Percentiles rank a stretch among this genome's conserved stretches.
Conservation (phyloP, 441 rosid species). For the Rhodomyrtus psidioides region DNA sequence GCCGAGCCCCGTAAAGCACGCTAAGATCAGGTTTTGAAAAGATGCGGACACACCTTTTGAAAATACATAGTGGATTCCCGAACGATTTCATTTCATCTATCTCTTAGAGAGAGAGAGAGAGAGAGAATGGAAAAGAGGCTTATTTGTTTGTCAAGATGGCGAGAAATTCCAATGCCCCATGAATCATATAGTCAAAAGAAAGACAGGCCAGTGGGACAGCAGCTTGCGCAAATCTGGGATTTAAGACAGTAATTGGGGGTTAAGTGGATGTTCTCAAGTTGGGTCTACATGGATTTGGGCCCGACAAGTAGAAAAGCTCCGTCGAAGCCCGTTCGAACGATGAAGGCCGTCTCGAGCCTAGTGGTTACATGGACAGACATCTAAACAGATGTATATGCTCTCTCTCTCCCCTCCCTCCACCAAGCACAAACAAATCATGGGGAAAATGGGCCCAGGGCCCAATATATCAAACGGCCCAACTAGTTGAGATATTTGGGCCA, state of each 20-base stretch:
- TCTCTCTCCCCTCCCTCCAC: background rate
- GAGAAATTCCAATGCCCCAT: background rate
- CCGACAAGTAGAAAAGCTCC: too few species aligned
- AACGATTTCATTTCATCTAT: too few species aligned
- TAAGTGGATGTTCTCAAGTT: too few species aligned
- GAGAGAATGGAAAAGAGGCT: too few species aligned
- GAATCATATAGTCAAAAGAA: background rate
- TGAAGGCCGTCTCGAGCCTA: too few species aligned
- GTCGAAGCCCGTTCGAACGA: too few species aligned
- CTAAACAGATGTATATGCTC: too few species aligned
- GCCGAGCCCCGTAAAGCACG: too few species aligned
- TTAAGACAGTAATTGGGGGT: background rate
- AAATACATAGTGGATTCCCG: background rate
- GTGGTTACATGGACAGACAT: too few species aligned
- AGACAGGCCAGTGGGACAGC: background rate
- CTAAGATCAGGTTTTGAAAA: background rate
- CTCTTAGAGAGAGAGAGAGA: too few species aligned
- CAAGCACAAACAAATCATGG: rapidly evolving
- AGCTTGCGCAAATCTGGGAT: background rate
- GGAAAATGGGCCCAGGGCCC: background rate
- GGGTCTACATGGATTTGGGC: too few species aligned
- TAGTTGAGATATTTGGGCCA: background rate
- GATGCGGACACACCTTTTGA: rapidly evolving
- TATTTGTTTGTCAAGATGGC: too few species aligned
- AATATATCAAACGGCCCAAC: background rate